phyloP scores from a whole-genome alignment of 2,329 filamentous ascomycete species.

The Mariannaea sp. region DNA sequence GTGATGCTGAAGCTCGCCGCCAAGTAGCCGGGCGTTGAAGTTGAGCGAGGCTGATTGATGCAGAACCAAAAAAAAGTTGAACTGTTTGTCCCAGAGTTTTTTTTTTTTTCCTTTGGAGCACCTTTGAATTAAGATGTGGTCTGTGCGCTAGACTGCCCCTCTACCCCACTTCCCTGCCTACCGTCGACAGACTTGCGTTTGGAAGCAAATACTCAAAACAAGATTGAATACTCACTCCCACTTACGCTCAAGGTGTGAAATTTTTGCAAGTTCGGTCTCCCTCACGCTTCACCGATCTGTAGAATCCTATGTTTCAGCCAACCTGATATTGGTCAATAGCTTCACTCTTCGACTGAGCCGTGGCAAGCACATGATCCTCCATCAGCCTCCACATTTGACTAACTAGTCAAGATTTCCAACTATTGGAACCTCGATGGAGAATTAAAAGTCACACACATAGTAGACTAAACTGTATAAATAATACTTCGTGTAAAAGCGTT shows the following conservation, averaged over 20 bases:
- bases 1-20: conserved; percentile 26
- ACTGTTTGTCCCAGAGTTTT: conserved; percentile 42
- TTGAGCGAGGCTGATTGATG: conserved; percentile 22
- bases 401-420: not conserved
- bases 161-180: too few species aligned
- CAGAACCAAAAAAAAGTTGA: conserved; percentile 39
- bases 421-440: not conserved
- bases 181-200: too few species aligned
- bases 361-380: not conserved
- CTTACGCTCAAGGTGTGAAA: conserved; percentile 3
- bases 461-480: too few species aligned
- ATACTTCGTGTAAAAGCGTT: too few species aligned
- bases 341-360: too few species aligned
- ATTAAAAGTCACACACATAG: not conserved
- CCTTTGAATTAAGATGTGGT: conserved; percentile 42
- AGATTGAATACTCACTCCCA: too few species aligned
- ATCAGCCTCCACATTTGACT: not conserved
- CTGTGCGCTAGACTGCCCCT: conserved; percentile 41
- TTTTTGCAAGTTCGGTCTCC: not conserved
- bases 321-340: too few species aligned
- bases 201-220: too few species aligned
- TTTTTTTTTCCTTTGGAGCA: conserved; percentile 32
- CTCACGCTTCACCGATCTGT: not conserved
- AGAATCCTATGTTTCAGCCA: too few species aligned
- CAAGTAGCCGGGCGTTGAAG: conserved; percentile 36